These are phyloP conservation scores for Hypericum androsaemum DNA, from an alignment of 345 rosid species.

Conservation along the genomic window DNA sequence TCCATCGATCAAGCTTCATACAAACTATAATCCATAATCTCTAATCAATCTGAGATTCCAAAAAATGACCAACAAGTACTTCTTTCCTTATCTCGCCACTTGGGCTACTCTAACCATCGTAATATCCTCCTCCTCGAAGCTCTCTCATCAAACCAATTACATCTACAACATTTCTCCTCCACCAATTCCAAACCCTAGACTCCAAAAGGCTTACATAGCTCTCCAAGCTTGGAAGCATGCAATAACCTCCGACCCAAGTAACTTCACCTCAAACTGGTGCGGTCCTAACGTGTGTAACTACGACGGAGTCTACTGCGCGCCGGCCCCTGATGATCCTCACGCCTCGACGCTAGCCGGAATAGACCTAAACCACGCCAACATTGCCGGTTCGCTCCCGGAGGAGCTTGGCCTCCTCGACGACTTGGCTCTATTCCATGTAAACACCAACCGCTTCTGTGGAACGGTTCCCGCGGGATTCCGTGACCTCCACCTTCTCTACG, in stretches of 20 bases:
- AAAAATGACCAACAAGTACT: no score
- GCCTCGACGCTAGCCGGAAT: conserved; percentile 60
- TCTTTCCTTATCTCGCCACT: conserved; percentile 10
- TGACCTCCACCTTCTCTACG: conserved; percentile 12
- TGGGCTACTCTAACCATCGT: conserved; percentile 10
- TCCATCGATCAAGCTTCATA: no score
- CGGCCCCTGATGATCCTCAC: conserved; percentile 38
- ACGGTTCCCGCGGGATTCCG: conserved; percentile 38
- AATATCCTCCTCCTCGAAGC: conserved; percentile 11
- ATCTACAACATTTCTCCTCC: conserved; percentile 9
- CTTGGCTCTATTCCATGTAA: conserved; percentile 57
- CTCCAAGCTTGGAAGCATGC: conserved; percentile 74
- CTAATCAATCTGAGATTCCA: no score
- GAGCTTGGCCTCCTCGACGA: conserved; percentile 57
- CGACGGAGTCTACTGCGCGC: conserved; percentile 55
- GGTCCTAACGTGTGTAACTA: conserved; percentile 76
- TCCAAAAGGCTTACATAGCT: conserved; percentile 56
- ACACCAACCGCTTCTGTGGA: conserved; percentile 81
- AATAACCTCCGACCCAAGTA: conserved; percentile 37
- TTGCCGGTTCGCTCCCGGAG: conserved; percentile 59
- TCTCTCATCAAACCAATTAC: conserved; percentile 19
- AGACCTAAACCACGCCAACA: conserved; percentile 64
- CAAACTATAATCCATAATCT: no score
- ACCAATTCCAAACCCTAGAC: conserved; percentile 48
- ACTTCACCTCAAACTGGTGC: conserved; percentile 40